These are phyloP conservation scores for Gnomoniopsis smithogilvyi DNA, from an alignment of 2,329 filamentous ascomycete genomes.

Conservation along the genomic window DNA sequence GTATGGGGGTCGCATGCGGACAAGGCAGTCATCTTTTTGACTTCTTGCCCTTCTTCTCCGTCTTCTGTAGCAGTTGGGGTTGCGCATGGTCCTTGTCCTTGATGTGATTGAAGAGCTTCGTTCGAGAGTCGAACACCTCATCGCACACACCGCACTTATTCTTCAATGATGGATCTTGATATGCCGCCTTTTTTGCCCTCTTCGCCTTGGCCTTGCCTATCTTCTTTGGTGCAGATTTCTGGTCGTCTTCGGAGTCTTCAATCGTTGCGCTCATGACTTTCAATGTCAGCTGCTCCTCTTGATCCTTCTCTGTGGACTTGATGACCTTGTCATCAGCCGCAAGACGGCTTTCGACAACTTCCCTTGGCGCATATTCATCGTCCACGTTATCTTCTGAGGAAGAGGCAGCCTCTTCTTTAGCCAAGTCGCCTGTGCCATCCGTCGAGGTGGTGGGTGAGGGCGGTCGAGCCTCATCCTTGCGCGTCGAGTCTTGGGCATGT, in stretches of 20 bases:
- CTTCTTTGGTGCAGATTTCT: slow-evolving; percentile 33
- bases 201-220: slow-evolving; percentile 50
- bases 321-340: background rate
- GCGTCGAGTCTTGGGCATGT: background rate
- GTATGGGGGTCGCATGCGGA: background rate
- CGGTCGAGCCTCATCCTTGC: background rate
- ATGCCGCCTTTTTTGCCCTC: slow-evolving; percentile 42
- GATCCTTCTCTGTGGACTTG: background rate
- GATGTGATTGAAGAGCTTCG: slow-evolving; percentile 71
- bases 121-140: slow-evolving; percentile 56
- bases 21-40: slow-evolving; percentile 30
- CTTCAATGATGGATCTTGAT: slow-evolving; percentile 28
- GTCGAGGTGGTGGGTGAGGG: background rate
- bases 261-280: background rate
- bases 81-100: slow-evolving; percentile 62
- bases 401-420: slow-evolving; percentile 5
- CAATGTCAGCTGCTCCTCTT: slow-evolving; percentile 1
- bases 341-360: slow-evolving; percentile 32
- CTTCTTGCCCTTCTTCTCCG: slow-evolving; percentile 31
- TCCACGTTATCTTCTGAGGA: slow-evolving; percentile 15
- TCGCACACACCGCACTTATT: slow-evolving; percentile 44
- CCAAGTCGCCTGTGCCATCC: slow-evolving; percentile 6
- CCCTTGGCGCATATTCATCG: slow-evolving; percentile 47
- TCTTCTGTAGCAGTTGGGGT: slow-evolving; percentile 26
- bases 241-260: slow-evolving; percentile 18